These are phyloP conservation scores for Begonia loranthoides DNA, from an alignment of 306 rosid genomes.

Conservation along the genomic window DNA sequence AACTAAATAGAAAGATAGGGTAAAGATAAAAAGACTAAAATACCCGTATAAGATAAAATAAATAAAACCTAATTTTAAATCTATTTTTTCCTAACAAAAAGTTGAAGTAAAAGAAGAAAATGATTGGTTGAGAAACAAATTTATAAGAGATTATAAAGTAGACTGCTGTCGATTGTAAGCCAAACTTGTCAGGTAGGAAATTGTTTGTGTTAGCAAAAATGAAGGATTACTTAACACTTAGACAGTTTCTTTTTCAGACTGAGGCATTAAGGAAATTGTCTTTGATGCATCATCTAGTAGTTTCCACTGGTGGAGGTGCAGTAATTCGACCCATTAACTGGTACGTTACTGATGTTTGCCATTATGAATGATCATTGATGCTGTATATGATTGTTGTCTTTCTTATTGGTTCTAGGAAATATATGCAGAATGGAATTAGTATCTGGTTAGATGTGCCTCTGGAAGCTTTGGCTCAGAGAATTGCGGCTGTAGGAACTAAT, in stretches of 20 bases:
- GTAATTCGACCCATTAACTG: slow-evolving; percentile 82
- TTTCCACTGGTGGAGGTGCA: slow-evolving; percentile 96
- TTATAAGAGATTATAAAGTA: too few relatives aligned
- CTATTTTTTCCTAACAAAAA: too few relatives aligned
- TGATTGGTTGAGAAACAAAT: not conserved
- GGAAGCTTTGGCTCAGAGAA: slow-evolving; percentile 86
- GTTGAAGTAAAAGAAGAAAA: not conserved
- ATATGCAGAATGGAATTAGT: slow-evolving; percentile 80
- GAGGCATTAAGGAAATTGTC: slow-evolving; percentile 62
- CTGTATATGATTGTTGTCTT: not conserved
- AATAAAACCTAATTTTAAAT: too few relatives aligned
- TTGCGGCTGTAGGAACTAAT: slow-evolving; percentile 71
- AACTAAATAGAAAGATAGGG: too few relatives aligned
- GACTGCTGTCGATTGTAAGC: too few relatives aligned
- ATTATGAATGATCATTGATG: not conserved
- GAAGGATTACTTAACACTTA: slow-evolving; percentile 1
- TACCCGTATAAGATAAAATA: too few relatives aligned
- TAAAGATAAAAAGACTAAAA: too few relatives aligned
- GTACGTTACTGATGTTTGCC: slow-evolving; percentile 22
- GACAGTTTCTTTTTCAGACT: slow-evolving; percentile 34
- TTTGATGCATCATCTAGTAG: slow-evolving; percentile 41
- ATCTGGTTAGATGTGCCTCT: slow-evolving; percentile 93
- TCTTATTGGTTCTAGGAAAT: slow-evolving; percentile 41
- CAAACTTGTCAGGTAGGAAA: not conserved
- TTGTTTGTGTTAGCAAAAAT: not conserved